Conservation (phyloP, 345 rosid genomes). For the Turnera subulata region DNA sequence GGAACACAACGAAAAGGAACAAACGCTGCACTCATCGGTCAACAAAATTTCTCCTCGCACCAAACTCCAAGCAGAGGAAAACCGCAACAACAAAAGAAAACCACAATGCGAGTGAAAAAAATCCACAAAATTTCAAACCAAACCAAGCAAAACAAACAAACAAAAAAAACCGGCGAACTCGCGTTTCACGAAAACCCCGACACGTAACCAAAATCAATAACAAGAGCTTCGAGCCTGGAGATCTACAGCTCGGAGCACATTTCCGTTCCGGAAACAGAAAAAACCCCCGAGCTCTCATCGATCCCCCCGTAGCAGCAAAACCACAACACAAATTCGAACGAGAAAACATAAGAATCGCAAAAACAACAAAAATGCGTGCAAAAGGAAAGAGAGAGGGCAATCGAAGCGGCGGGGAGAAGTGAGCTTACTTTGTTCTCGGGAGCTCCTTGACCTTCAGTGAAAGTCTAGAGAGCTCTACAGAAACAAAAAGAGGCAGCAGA, state of each 20-base stretch:
- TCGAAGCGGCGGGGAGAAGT: not conserved
- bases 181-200: not conserved
- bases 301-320: conserved; percentile 18
- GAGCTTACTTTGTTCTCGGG: conserved; percentile 33
- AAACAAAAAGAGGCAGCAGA: not conserved
- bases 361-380: not conserved
- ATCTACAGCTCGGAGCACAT: conserved; percentile 25
- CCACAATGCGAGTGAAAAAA: conserved; percentile 1
- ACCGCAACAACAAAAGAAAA: not conserved
- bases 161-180: no score
- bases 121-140: not conserved
- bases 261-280: conserved; percentile 1
- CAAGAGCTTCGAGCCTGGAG: conserved; percentile 23
- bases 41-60: conserved; percentile 11
- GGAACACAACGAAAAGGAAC: not conserved
- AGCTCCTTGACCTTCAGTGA: conserved; percentile 26
- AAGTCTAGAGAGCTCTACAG: conserved; percentile 15
- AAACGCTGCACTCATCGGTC: not conserved
- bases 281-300: conserved; percentile 6
- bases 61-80: conserved; percentile 2
- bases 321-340: not conserved
- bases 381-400: no score
- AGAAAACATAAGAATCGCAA: not conserved
- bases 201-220: no score
- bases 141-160: not conserved